These are phyloP conservation scores for Leccinum variabile DNA, from an alignment of 1,284 basidiomycete species.

Conservation along the genomic window DNA sequence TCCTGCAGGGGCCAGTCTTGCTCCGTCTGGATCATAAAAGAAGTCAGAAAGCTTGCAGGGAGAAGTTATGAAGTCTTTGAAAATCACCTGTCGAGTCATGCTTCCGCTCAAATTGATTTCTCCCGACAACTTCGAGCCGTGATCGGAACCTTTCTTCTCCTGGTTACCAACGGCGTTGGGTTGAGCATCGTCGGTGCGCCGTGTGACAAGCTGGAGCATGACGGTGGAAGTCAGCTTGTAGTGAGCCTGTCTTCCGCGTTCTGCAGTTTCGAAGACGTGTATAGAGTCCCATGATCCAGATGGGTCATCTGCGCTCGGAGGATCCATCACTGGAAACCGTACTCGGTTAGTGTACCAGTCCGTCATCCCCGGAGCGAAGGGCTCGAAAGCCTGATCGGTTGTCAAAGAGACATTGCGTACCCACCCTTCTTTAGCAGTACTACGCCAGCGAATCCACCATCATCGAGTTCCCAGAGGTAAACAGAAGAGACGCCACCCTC, in stretches of 20 bases:
- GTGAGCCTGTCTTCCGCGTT: slow-evolving; percentile 87
- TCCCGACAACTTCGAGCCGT: slow-evolving; percentile 62
- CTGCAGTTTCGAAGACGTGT: slow-evolving; percentile 94
- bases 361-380: slow-evolving; percentile 6
- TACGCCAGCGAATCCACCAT: slow-evolving; percentile 95
- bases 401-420: slow-evolving; percentile 31
- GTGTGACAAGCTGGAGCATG: slow-evolving; percentile 90
- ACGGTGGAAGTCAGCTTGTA: slow-evolving; percentile 98
- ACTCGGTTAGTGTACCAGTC: slow-evolving; percentile 4
- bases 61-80: slow-evolving; percentile 8
- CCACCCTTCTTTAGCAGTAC: slow-evolving; percentile 94
- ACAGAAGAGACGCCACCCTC: slow-evolving; percentile 97
- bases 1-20: slow-evolving; percentile 82
- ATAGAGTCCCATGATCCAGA: slow-evolving; percentile 96
- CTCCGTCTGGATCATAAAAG: slow-evolving; percentile 60
- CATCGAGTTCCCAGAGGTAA: slow-evolving; percentile 98
- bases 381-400: background rate
- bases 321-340: slow-evolving; percentile 56
- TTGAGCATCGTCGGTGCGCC: slow-evolving; percentile 44
- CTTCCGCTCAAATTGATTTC: slow-evolving; percentile 89
- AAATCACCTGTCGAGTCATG: slow-evolving; percentile 90
- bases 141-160: slow-evolving; percentile 40
- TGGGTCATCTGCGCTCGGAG: slow-evolving; percentile 55
- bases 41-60: slow-evolving; percentile 15
- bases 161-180: slow-evolving; percentile 27